Conservation (phyloP, 1,284 basidiomycete species). For the Papiliotrema flavescens region DNA sequence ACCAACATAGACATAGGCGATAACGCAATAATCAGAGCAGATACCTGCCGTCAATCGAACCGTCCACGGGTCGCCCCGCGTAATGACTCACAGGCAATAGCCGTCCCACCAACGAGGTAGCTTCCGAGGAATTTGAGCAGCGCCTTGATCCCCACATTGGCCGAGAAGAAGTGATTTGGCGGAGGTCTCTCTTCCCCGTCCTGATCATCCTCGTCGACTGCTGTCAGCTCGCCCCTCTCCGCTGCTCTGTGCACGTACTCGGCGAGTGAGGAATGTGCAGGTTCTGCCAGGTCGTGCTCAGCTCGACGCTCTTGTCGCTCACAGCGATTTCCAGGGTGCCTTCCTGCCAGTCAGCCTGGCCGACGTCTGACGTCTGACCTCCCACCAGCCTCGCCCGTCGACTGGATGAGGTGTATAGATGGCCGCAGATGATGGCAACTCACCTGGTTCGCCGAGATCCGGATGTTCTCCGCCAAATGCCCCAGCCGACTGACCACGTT, state of each 20-base stretch:
- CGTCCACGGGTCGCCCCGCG: neutral
- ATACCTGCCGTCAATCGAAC: slow-evolving; percentile 57
- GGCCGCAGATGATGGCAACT: slow-evolving; percentile 6
- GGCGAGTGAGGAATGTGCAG: slow-evolving; percentile 63
- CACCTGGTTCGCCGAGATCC: slow-evolving; percentile 51
- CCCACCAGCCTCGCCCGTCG: neutral
- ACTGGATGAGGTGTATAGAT: neutral
- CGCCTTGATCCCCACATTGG: slow-evolving; percentile 68
- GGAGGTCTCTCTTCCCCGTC: slow-evolving; percentile 51
- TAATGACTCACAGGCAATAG: slow-evolving; percentile 76
- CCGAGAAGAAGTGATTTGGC: slow-evolving; percentile 60
- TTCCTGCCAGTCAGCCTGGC: slow-evolving; percentile 25
- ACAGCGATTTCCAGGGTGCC: slow-evolving; percentile 58
- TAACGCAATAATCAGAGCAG: slow-evolving; percentile 78
- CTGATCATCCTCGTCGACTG: slow-evolving; percentile 4
- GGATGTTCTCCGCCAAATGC: slow-evolving; percentile 70
- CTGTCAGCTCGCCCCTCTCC: neutral
- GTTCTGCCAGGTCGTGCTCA: slow-evolving; percentile 77
- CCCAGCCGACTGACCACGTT: slow-evolving; percentile 72
- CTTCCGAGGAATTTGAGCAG: slow-evolving; percentile 79
- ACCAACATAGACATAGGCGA: slow-evolving; percentile 84
- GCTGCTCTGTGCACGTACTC: slow-evolving; percentile 58
- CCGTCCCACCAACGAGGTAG: slow-evolving; percentile 77
- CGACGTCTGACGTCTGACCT: neutral
- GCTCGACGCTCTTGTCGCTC: slow-evolving; percentile 63